Evolutionary conservation across 768 basidiomycete genomes (phyloP).

Genomic region (Lyophyllum shimeji): DNA sequence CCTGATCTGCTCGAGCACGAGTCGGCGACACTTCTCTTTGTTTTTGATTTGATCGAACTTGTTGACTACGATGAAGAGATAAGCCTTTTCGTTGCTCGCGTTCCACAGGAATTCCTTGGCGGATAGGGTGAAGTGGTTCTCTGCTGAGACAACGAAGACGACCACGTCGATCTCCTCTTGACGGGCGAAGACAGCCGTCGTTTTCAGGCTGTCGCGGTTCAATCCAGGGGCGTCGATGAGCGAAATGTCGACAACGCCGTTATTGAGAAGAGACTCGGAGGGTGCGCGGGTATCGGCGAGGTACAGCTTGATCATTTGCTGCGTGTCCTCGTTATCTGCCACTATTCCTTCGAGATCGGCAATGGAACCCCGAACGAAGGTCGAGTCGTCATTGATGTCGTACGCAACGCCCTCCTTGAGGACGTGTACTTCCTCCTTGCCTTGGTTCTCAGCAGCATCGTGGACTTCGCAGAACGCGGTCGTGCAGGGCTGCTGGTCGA

Average conservation of each 20-base stretch:
- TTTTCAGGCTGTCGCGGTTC: constrained; percentile 92
- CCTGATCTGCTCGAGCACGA: constrained; percentile 92
- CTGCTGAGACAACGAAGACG: constrained; percentile 96
- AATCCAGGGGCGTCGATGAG: constrained; percentile 98
- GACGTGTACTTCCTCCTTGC: constrained; percentile 84
- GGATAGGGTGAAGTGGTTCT: constrained; percentile 97
- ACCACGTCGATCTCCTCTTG: constrained; percentile 99
- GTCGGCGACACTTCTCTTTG: constrained; percentile 87
- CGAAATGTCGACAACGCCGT: constrained; percentile 95
- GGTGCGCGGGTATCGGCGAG: constrained; percentile 78
- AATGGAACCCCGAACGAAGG: constrained; percentile 69
- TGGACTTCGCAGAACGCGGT: constrained; percentile 97
- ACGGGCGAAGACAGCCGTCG: constrained; percentile 91
- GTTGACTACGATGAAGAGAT: constrained; percentile 98
- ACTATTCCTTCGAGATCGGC: constrained; percentile 78
- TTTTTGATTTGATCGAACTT: constrained; percentile 95
- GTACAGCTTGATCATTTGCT: constrained; percentile 85
- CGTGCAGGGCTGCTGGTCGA: constrained; percentile 98
- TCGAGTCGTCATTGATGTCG: constrained; percentile 67
- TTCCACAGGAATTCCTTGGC: constrained; percentile 92
- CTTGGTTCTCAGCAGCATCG: constrained; percentile 79
- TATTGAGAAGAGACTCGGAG: constrained; percentile 85
- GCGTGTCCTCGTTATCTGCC: constrained; percentile 67
- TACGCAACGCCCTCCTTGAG: constrained; percentile 70
- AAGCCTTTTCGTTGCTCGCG: constrained; percentile 96